Conservation (phyloP, 2,329 filamentous ascomycete genomes). For the Pseudophaeomoniella oleicola region DNA sequence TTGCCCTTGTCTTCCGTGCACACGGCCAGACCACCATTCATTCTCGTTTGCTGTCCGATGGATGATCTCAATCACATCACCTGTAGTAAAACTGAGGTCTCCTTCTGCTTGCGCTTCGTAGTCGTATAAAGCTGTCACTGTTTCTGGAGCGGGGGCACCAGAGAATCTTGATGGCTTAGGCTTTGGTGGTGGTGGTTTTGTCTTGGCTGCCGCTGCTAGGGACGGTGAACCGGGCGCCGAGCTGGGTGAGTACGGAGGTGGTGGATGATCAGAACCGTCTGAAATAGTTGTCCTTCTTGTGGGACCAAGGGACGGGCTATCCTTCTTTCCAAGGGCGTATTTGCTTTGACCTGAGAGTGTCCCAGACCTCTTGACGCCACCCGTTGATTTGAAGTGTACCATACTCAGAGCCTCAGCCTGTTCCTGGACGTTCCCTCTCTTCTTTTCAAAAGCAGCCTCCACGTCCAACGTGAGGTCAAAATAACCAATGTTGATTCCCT, state of each 20-base stretch:
- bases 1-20: constrained; percentile 70
- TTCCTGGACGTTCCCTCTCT: constrained; percentile 78
- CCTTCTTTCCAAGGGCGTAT: constrained; percentile 21
- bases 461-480: constrained; percentile 86
- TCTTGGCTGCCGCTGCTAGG: constrained; percentile 42
- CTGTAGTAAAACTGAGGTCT: constrained; percentile 77
- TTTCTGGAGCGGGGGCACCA: constrained; percentile 53
- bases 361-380: constrained; percentile 33
- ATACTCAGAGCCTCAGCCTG: constrained; percentile 76
- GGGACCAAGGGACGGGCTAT: constrained; percentile 6
- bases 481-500: constrained; percentile 91
- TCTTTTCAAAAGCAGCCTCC: constrained; percentile 77
- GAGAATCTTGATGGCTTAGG: constrained; percentile 66
- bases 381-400: constrained; percentile 81
- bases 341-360: constrained; percentile 20
- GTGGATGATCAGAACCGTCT: constrained; percentile 42
- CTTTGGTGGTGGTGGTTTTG: constrained; percentile 55
- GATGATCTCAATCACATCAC: constrained; percentile 82
- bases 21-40: constrained; percentile 88
- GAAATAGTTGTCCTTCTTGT: constrained; percentile 9
- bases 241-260: constrained; percentile 54
- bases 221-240: constrained; percentile 25
- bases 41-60: constrained; percentile 76
- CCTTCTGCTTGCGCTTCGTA: constrained; percentile 92
- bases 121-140: constrained; percentile 82